These are phyloP conservation scores for Pouteria campechiana DNA, from an alignment of 179 eudicot genomes.

Conservation along the genomic window DNA sequence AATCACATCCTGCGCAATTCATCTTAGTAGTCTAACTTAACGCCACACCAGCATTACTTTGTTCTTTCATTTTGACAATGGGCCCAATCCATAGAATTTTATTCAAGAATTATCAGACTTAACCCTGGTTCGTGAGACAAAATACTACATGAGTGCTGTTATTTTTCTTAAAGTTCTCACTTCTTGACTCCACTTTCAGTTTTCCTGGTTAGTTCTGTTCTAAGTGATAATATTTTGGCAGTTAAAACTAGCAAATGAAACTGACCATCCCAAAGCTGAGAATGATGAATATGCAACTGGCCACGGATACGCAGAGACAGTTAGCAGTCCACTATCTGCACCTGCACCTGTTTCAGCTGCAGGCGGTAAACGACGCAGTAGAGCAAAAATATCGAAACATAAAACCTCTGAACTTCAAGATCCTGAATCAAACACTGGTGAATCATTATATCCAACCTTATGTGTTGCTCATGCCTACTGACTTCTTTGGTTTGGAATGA, in stretches of 20 bases:
- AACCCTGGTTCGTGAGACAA: too few relatives aligned
- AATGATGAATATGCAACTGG: neutral
- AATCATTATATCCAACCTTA: neutral
- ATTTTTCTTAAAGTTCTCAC: too few relatives aligned
- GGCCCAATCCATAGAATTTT: too few relatives aligned
- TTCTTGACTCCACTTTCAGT: too few relatives aligned
- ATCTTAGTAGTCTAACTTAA: too few relatives aligned
- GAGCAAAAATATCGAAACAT: constrained; percentile 2
- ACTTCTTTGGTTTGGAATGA: neutral
- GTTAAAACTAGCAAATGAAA: constrained; percentile 3
- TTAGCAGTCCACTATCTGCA: constrained; percentile 3
- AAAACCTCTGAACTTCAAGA: constrained; percentile 8
- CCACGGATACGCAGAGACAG: constrained; percentile 1
- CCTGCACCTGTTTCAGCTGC: neutral
- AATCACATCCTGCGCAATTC: too few relatives aligned
- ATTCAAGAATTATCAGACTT: too few relatives aligned
- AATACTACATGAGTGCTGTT: too few relatives aligned
- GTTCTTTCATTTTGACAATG: too few relatives aligned
- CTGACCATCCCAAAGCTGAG: constrained; percentile 1
- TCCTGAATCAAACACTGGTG: constrained; percentile 21
- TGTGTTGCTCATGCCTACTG: neutral
- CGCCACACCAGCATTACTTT: too few relatives aligned
- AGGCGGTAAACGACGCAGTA: neutral
- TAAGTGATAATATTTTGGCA: too few relatives aligned
- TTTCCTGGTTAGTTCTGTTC: too few relatives aligned